These are phyloP conservation scores for Elsinoe necatrix DNA, from an alignment of 2,329 filamentous ascomycete genomes.

Conservation along the genomic window DNA sequence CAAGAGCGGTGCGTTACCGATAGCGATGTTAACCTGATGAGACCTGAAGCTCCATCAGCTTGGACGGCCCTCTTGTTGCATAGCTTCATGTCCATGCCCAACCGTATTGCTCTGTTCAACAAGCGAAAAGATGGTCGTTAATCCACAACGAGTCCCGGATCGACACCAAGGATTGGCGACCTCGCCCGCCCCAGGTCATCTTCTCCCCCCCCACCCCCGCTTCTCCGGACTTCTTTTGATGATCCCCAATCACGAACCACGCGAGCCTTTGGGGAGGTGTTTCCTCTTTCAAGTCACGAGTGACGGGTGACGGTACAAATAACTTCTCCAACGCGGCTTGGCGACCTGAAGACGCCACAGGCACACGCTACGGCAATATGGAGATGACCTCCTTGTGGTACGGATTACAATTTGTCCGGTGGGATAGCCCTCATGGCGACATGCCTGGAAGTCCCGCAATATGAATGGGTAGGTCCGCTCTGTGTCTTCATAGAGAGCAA, in stretches of 20 bases:
- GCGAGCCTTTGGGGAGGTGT: constrained; percentile 11
- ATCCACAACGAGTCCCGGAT: neutral
- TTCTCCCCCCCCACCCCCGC: constrained; percentile 2
- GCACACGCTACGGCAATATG: neutral
- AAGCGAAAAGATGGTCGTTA: neutral
- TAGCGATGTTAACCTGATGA: neutral
- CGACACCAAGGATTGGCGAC: neutral
- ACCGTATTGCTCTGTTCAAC: neutral
- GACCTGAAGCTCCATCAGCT: neutral
- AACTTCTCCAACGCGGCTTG: neutral
- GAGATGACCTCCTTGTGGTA: neutral
- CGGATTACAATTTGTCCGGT: constrained; percentile 3
- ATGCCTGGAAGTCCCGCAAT: neutral
- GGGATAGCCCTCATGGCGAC: neutral
- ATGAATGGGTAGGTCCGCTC: neutral
- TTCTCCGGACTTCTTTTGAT: neutral
- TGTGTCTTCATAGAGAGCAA: neutral
- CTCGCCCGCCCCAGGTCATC: neutral
- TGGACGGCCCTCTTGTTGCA: neutral
- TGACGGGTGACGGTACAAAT: neutral
- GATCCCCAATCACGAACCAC: neutral
- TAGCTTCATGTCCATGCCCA: neutral
- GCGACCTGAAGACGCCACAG: neutral
- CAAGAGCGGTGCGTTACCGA: neutral
- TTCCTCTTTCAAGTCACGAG: neutral